Evolutionary conservation across 1,284 basidiomycete genomes (phyloP).

Genomic region (Apiotrichum montevideense): DNA sequence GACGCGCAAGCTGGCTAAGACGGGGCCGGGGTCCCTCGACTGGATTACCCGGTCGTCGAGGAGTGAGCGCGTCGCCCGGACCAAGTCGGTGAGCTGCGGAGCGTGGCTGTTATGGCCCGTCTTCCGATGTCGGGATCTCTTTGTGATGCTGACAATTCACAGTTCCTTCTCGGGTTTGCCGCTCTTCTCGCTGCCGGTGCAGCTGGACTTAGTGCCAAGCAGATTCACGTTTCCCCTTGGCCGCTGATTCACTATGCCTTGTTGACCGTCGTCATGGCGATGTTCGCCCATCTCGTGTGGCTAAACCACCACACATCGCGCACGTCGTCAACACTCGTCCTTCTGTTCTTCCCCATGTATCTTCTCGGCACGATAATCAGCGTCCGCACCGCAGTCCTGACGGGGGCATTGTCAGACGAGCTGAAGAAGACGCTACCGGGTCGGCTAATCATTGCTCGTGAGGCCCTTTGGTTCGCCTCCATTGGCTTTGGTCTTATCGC

Average conservation of each 20-base stretch:
- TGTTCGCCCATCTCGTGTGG: slow-evolving; percentile 39
- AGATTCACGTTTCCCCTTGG: slow-evolving; percentile 49
- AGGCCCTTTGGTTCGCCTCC: slow-evolving; percentile 46
- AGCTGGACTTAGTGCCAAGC: slow-evolving; percentile 53
- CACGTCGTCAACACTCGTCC: slow-evolving; percentile 66
- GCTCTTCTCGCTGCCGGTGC: slow-evolving; percentile 53
- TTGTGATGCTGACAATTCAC: slow-evolving; percentile 34
- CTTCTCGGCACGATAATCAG: slow-evolving; percentile 54
- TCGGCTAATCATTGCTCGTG: slow-evolving; percentile 30
- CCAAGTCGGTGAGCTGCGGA: slow-evolving; percentile 58
- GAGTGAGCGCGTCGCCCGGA: slow-evolving; percentile 53
- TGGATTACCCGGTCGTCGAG: slow-evolving; percentile 24
- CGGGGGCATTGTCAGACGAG: slow-evolving; percentile 25
- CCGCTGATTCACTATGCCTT: slow-evolving; percentile 19
- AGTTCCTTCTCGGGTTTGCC: slow-evolving; percentile 40
- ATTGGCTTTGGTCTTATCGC: slow-evolving; percentile 54
- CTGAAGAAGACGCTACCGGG: slow-evolving; percentile 24
- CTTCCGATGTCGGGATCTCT: slow-evolving; percentile 26
- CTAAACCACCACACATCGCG: slow-evolving; percentile 71
- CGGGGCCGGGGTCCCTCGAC: slow-evolving; percentile 10
- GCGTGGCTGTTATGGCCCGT: slow-evolving; percentile 18
- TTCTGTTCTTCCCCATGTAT: slow-evolving; percentile 80
- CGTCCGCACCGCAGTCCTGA: slow-evolving; percentile 56
- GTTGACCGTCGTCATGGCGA: slow-evolving; percentile 27
- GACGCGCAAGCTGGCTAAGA: slow-evolving; percentile 31